phyloP scores from a whole-genome alignment of 371 early-diverging fungal genomes.

The Dichotomocladium elegans region DNA sequence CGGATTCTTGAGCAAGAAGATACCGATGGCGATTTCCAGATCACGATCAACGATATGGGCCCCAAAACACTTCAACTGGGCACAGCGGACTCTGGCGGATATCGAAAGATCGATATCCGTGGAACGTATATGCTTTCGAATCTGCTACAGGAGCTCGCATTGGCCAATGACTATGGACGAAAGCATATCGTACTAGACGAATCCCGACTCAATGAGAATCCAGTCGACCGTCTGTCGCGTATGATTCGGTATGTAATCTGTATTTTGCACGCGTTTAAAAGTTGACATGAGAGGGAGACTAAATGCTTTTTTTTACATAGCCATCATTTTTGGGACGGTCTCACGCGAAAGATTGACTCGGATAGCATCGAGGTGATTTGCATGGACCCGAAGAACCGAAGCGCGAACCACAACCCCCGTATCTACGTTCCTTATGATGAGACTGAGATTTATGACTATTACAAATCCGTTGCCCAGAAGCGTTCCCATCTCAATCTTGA shows the following conservation, averaged over 20 bases:
- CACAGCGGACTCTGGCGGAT: conserved; percentile 80
- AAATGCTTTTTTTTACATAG: conserved; percentile 14
- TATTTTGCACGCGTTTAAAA: too few relatives aligned
- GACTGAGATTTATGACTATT: conserved; percentile 70
- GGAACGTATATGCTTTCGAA: conserved; percentile 93
- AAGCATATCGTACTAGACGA: conserved; percentile 79
- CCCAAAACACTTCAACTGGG: conserved; percentile 82
- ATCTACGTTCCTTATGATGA: conserved; percentile 87
- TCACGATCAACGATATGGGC: conserved; percentile 84
- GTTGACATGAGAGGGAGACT: background rate
- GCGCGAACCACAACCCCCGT: conserved; percentile 63
- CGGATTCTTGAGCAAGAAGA: conserved; percentile 84
- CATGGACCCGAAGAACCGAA: conserved; percentile 83
- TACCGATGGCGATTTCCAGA: conserved; percentile 86
- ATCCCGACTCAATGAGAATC: conserved; percentile 83
- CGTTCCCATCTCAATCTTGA: conserved; percentile 68
- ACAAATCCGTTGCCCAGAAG: conserved; percentile 51
- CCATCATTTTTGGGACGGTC: conserved; percentile 86
- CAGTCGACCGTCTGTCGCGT: conserved; percentile 80
- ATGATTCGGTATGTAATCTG: conserved; percentile 75
- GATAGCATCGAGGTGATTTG: conserved; percentile 82
- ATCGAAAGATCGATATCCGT: conserved; percentile 76
- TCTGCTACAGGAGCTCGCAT: conserved; percentile 85
- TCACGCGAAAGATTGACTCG: conserved; percentile 87
- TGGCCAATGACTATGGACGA: conserved; percentile 79